Conservation (phyloP, 2,329 filamentous ascomycete species). For the Dryadomyces quercus-mongolicae region DNA sequence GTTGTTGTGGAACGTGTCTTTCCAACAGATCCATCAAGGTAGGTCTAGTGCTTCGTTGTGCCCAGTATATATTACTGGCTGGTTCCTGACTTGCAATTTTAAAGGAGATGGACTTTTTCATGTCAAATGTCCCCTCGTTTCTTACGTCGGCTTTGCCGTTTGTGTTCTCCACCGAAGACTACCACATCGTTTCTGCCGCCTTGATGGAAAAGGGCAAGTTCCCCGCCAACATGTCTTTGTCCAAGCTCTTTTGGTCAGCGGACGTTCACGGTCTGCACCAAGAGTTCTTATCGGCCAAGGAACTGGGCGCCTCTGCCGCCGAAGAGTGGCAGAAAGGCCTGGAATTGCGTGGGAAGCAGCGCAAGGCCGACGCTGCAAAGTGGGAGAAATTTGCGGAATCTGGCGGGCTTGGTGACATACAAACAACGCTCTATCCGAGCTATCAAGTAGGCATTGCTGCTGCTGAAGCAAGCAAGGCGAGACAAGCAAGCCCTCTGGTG, state of each 20-base stretch:
- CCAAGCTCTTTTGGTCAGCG: conserved; percentile 52
- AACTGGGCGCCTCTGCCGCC: conserved; percentile 53
- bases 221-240: conserved; percentile 36
- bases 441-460: conserved; percentile 1
- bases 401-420: conserved; percentile 27
- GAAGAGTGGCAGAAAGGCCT: conserved; percentile 76
- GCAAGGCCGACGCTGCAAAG: conserved; percentile 47
- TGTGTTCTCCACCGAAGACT: conserved; percentile 48
- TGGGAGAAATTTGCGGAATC: conserved; percentile 63
- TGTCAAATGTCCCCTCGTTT: conserved; percentile 44
- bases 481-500: too few relatives aligned
- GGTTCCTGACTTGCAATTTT: background rate
- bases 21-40: conserved; percentile 52
- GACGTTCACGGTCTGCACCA: conserved; percentile 50
- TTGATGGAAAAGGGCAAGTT: conserved; percentile 38
- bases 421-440: conserved; percentile 17
- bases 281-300: conserved; percentile 51
- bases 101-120: conserved; percentile 58
- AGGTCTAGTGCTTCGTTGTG: conserved; percentile 15
- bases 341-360: conserved; percentile 46
- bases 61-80: background rate
- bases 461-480: too few relatives aligned
- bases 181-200: conserved; percentile 46
- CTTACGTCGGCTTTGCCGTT: conserved; percentile 60
- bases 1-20: conserved; percentile 56